Evolutionary conservation across 1,284 basidiomycete genomes (phyloP).

Genomic region (Ceraceosorus bombacis): DNA sequence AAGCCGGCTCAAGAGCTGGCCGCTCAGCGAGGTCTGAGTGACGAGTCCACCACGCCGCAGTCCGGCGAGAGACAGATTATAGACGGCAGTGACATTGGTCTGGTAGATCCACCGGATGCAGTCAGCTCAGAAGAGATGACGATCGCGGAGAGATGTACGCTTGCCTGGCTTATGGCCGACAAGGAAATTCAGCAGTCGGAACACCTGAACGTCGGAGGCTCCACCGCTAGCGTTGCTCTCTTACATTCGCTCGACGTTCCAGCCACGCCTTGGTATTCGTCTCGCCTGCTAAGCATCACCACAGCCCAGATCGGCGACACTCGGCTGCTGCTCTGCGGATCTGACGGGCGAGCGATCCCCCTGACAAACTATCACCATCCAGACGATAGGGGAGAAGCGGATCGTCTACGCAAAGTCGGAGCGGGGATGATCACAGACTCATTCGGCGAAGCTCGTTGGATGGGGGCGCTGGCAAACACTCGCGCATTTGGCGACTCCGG

Average conservation of each 20-base stretch:
- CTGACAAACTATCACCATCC: constrained; percentile 71
- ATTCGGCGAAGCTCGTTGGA: constrained; percentile 92
- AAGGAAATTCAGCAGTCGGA: constrained; percentile 35
- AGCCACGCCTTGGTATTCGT: constrained; percentile 51
- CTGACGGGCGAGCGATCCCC: constrained; percentile 64
- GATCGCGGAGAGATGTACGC: constrained; percentile 41
- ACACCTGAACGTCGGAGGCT: constrained; percentile 55
- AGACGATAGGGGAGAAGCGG: constrained; percentile 75
- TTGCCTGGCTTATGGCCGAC: constrained; percentile 43
- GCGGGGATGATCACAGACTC: constrained; percentile 84
- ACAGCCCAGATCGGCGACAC: constrained; percentile 85
- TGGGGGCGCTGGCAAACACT: constrained; percentile 90
- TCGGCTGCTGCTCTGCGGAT: constrained; percentile 69
- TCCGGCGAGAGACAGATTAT: no score
- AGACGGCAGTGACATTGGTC: constrained; percentile 11
- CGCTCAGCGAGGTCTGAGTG: no score
- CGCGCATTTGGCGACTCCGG: constrained; percentile 84
- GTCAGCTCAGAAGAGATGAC: constrained; percentile 30
- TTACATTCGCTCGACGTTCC: constrained; percentile 73
- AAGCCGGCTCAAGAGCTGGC: no score
- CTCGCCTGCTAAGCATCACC: constrained; percentile 52
- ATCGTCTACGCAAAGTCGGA: constrained; percentile 76
- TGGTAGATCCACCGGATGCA: constrained; percentile 26
- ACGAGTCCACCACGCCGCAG: no score
- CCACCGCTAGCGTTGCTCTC: constrained; percentile 80